phyloP scores from a whole-genome alignment of 2,329 filamentous ascomycete species.

The Emergomyces pasteurianus region DNA sequence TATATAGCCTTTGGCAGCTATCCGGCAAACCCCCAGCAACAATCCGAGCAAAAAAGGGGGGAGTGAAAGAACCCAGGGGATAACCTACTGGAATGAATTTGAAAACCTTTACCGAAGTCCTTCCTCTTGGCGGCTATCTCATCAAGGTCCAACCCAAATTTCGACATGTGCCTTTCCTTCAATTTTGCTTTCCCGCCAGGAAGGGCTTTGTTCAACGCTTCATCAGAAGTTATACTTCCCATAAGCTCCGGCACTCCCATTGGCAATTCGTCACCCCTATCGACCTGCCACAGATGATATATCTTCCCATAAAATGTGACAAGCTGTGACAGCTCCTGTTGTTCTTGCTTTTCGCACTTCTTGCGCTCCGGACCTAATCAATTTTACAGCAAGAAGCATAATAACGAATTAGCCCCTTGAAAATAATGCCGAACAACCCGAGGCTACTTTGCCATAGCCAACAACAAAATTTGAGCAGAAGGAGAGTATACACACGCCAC shows the following conservation, averaged over 20 bases:
- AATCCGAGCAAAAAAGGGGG: background rate
- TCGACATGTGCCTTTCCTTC: conserved; percentile 41
- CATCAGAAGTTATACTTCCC: conserved; percentile 41
- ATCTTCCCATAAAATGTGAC: conserved; percentile 63
- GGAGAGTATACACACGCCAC: conserved; percentile 25
- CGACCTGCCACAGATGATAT: conserved; percentile 78
- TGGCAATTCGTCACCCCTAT: conserved; percentile 55
- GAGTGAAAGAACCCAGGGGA: background rate
- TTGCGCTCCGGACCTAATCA: background rate
- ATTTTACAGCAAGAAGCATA: background rate
- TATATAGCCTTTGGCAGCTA: background rate
- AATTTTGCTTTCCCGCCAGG: conserved; percentile 22
- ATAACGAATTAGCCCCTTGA: background rate
- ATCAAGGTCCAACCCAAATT: conserved; percentile 41
- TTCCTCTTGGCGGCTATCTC: conserved; percentile 43
- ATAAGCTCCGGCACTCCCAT: conserved; percentile 52
- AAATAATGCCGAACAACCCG: background rate
- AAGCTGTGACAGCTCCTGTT: background rate
- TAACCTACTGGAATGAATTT: conserved; percentile 25
- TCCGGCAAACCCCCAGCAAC: conserved; percentile 1
- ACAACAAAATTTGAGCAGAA: conserved; percentile 20
- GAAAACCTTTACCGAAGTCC: conserved; percentile 15
- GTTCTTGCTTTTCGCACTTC: background rate
- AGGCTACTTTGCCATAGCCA: background rate
- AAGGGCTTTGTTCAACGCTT: conserved; percentile 15